Evolutionary conservation across 192 early-diverging fungal genomes (phyloP), one percentile per base, ranked within the genome.

Genomic region (Funneliformis geosporum): DNA sequence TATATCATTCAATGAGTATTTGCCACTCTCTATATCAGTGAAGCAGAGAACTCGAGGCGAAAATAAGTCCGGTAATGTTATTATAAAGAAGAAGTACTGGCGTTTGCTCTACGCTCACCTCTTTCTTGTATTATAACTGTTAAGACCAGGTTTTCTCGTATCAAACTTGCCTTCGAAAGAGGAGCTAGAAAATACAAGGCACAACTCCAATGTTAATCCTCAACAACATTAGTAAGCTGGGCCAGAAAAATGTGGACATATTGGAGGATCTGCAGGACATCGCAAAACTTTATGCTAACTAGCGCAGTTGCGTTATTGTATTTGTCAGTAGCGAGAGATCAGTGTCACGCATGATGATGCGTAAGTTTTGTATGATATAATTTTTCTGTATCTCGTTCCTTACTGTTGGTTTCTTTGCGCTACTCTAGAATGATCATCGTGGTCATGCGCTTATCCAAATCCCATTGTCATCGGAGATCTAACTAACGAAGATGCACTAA

Each of bases 391-490:
- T 72, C 70, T 72, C 27, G 25, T 72, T 72, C 27, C n/a, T 72
- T 72, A 44, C 70, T 46, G n/a, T 50, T 72, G 44, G n/a, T 6
- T 72, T 72, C 70, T 72, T 72, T 72, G 70, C 70, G 47, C 9
- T 46, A 72, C 70, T 72, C 70, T 78, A 78, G 76, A 50, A 66
- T 64, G 76, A 43, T 78, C 76, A 38, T 78, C 76, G 21, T 78
- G 76, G 64, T 71, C 27, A 43, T 14, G 64, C 11, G 40, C 76
- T 78, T 21, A 78, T 16, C 0, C 21, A 72, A 2, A 43, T 0
- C 76, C 66, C 0, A 40, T 64, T 66, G 12, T 78, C 11, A 78
- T 78, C 40, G 39, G 40, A 78, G 76, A 78, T 12, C 16, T 78
- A 65, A 78, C 76, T 69, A 67, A 44, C 3, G 7, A 62, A 47